These are phyloP conservation scores for Rubus parviflorus DNA, from an alignment of 306 rosid genomes.

Conservation along the genomic window DNA sequence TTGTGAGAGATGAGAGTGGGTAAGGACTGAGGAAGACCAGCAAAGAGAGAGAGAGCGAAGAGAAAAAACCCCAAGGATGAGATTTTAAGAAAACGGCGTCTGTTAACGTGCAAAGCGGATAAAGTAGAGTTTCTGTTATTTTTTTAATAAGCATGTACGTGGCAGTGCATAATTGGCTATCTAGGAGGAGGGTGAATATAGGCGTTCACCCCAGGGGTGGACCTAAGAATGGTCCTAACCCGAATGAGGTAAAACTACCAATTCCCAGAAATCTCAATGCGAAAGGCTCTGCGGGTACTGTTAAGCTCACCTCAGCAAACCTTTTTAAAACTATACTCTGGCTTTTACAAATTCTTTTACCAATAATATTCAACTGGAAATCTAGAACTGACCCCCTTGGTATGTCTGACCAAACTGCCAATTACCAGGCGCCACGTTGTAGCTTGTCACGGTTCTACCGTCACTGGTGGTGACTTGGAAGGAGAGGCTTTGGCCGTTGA, in stretches of 20 bases:
- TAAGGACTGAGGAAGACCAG: too few relatives aligned
- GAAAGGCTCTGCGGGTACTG: constrained; percentile 34
- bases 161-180: too few relatives aligned
- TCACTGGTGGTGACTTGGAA: constrained; percentile 88
- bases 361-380: not conserved
- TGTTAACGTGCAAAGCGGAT: too few relatives aligned
- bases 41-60: too few relatives aligned
- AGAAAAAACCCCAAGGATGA: too few relatives aligned
- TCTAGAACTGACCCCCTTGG: constrained; percentile 64
- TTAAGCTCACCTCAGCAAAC: constrained; percentile 34
- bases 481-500: constrained; percentile 76
- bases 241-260: not conserved
- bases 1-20: too few relatives aligned
- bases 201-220: too few relatives aligned
- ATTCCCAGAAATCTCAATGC: not conserved
- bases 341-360: not conserved
- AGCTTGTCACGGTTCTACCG: constrained; percentile 63
- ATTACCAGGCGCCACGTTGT: constrained; percentile 53
- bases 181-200: too few relatives aligned
- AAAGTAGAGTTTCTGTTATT: too few relatives aligned
- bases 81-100: too few relatives aligned
- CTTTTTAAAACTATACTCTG: not conserved
- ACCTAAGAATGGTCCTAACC: not conserved
- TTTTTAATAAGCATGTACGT: too few relatives aligned
- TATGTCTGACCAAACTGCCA: constrained; percentile 93